Base-by-base conservation (phyloP, 2,329 filamentous ascomycete genomes). In the Aspergillus texensis region DNA sequence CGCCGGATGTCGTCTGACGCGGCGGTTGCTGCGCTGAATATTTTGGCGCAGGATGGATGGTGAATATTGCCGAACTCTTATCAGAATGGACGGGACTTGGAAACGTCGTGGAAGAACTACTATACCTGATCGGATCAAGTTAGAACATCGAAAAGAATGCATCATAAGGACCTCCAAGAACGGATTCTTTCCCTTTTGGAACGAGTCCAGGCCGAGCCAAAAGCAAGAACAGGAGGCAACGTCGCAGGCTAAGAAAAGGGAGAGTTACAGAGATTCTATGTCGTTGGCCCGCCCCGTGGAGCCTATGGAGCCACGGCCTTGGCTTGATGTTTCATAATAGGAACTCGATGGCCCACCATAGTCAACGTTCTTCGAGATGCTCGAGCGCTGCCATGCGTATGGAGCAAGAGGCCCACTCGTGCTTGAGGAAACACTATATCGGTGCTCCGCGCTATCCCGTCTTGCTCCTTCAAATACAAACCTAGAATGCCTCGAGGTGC, bases 231-330 rank as follows among this genome's bases (percentile, higher is more conserved):
- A 39, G 41, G 12, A 48, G 30, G 10, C 6, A 43, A 21, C 50
- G 45, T 19, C 21, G n/a, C 32, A 46, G 21, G 36, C 21, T 62
- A 65, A 52, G 58, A 63, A 65, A 65, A 53, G 58, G 66, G 60
- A 56, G 36, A 56, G 30, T 74, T 76, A 76, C 74, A 74, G 72
- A 62, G 74, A 76, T 55, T 76, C 74, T 67, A 72, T 60, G 63
- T 76, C 74, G 65, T 70, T 70, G 57, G 69, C 62, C 60, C 70
- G 70, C 59, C 66, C 65, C 30, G 46, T 63, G 61, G 71, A 70
- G 63, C 68, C 64, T 58, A 70, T 66, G 58, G 69, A 72, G 28
- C 69, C 71, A 52, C 70, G 68, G 45, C 67, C 62, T 58, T 69
- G 68, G 61, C 58, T 71, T 46, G 66, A 62, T 57, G 63, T 62